Percentiles rank a stretch among this genome's conserved stretches.
These are phyloP conservation scores for Wickerhamiella sorbophila DNA, from an alignment of 805 yeast genomes.

Conservation along the genomic window DNA sequence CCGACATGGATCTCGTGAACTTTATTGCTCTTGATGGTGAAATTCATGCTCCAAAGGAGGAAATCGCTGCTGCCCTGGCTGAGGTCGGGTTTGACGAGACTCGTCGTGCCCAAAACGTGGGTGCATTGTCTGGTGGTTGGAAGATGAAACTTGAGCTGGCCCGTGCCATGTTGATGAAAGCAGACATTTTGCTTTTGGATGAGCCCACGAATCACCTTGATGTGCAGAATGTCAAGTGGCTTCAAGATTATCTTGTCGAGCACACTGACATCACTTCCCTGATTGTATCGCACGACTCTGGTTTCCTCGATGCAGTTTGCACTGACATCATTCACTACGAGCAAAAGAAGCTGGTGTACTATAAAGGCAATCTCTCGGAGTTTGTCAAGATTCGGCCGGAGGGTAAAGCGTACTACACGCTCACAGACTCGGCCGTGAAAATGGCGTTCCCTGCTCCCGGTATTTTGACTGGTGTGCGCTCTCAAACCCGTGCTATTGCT, in stretches of 20 bases:
- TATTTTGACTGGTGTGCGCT: conserved; percentile 99
- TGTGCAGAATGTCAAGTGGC: conserved; percentile 99
- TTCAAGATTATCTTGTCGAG: conserved; percentile 91
- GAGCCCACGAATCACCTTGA: conserved; percentile 99
- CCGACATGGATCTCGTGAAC: conserved; percentile 86
- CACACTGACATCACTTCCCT: conserved; percentile 98
- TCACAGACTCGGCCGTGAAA: conserved; percentile 95
- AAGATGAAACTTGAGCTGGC: conserved; percentile 99
- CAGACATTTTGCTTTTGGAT: conserved; percentile 92
- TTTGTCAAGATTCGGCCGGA: conserved; percentile 98
- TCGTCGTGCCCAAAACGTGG: conserved; percentile 86
- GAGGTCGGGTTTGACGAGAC: conserved; percentile 91
- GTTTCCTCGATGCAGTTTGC: conserved; percentile 94
- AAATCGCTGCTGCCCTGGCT: conserved; percentile 55
- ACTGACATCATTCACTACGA: conserved; percentile 99
- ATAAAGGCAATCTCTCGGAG: conserved; percentile 99
- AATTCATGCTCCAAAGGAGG: conserved; percentile 62
- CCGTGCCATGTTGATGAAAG: conserved; percentile 97
- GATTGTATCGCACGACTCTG: conserved; percentile 98
- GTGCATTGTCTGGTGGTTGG: conserved; percentile 99
- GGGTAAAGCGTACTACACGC: conserved; percentile 96
- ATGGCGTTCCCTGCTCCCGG: conserved; percentile 99
- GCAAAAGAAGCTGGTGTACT: conserved; percentile 98
- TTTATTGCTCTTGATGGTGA: conserved; percentile 69
- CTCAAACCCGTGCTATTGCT: conserved; percentile 99